phyloP scores from a whole-genome alignment of 768 basidiomycete genomes.

The Polyporus arcularius region DNA sequence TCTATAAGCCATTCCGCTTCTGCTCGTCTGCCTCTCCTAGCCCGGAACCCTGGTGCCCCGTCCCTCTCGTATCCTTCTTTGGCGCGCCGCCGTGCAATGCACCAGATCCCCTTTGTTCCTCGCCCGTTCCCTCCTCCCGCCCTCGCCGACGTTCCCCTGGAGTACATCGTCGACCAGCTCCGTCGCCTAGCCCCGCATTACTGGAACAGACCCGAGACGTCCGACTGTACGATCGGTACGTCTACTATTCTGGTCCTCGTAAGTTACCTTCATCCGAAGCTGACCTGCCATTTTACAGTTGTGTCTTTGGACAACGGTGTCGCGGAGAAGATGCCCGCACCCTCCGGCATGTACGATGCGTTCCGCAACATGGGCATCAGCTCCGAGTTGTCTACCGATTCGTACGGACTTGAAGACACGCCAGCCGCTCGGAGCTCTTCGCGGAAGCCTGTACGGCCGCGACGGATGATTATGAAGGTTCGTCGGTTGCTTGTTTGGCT shows the following conservation, averaged over 20 bases:
- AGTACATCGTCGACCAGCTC: slow-evolving; percentile 73
- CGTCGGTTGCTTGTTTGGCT: slow-evolving; percentile 19
- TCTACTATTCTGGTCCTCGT: neutral
- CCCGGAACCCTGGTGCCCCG: slow-evolving; percentile 20
- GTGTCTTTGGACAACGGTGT: slow-evolving; percentile 25
- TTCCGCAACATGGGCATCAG: slow-evolving; percentile 20
- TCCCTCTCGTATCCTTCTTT: slow-evolving; percentile 15
- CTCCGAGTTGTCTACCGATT: slow-evolving; percentile 9
- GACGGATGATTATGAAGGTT: slow-evolving; percentile 64
- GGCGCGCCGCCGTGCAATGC: slow-evolving; percentile 28
- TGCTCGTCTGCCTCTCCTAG: slow-evolving; percentile 8
- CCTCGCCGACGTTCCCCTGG: slow-evolving; percentile 63
- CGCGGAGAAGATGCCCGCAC: slow-evolving; percentile 18
- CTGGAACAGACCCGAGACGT: slow-evolving; percentile 75
- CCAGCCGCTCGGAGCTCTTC: slow-evolving; percentile 38
- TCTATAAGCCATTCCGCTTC: slow-evolving; percentile 21
- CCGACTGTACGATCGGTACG: slow-evolving; percentile 78
- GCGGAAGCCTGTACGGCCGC: slow-evolving; percentile 19
- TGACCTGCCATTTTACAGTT: slow-evolving; percentile 19
- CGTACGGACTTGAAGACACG: slow-evolving; percentile 13
- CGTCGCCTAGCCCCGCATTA: slow-evolving; percentile 64
- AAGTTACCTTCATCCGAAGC: neutral
- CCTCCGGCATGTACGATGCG: slow-evolving; percentile 16
- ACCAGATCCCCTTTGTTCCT: slow-evolving; percentile 44
- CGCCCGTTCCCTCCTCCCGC: slow-evolving; percentile 67